Base-by-base conservation (phyloP, 768 basidiomycete species). In the Suillus clintonianus region DNA sequence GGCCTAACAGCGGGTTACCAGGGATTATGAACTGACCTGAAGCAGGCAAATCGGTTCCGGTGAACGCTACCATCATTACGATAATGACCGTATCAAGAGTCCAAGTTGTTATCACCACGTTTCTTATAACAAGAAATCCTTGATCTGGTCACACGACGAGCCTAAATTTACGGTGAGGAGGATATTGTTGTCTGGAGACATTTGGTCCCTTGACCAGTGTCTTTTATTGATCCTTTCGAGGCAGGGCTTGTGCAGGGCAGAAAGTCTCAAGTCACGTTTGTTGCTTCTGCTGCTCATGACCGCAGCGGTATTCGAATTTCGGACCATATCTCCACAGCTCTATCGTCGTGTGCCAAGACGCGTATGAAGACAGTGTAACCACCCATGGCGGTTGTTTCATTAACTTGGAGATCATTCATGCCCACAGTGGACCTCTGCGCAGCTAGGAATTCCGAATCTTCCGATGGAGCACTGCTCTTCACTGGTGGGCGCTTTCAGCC, bases 21-120 rank as follows among this genome's bases (percentile, higher is more conserved):
- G 13, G n/a, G 56, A 57, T 41, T n/a, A 13, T 27, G 39, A 27
- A 42, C 56, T 57, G 56, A 57, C 56, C 56, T 57, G 56, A 56
- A 53, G 30, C 51, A 53, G 51, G 30, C 11, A 53, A 19, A 57
- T 57, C 56, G 34, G 34, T 39, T 57, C 39, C 56, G 24, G 37
- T 13, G 56, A 57, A 30, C 24, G 24, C 56, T 19, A 41, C 56
- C 56, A 57, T 57, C 56, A 57, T 57, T 57, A 19, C 37, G 56
- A 27, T 56, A 39, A 24, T 14, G 22, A 37, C 37, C 39, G 55
- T 39, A 34, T 27, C 37, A 56, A 39, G 32, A 27, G 27, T 27
- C 4, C 27, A 19, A 53, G 30, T 32, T 32, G 27, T n/a, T 53
- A 53, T 53, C 51, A 53, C 30, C 32, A 5, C 1, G 51, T 32